Conservation (phyloP, 2,329 filamentous ascomycete species). For the Calonectria pseudoturangicola region DNA sequence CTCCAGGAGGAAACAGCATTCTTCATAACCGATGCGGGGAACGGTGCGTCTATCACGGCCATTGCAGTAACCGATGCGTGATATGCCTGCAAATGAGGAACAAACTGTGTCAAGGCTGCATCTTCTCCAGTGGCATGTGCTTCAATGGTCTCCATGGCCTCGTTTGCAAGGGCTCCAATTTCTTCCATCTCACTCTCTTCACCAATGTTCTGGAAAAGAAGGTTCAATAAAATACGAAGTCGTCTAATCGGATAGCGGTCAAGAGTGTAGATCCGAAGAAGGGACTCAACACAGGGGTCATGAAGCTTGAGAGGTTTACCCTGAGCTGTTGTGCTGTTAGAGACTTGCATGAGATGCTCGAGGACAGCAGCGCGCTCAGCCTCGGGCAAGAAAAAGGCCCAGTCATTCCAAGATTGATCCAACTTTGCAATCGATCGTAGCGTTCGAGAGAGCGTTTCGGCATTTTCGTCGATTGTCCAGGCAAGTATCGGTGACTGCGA, state of each 20-base stretch:
- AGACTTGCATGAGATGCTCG: conserved; percentile 75
- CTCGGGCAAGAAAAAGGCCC: conserved; percentile 72
- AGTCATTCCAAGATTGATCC: conserved; percentile 73
- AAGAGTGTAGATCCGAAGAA: conserved; percentile 70
- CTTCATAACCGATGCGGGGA: conserved; percentile 58
- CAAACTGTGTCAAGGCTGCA: conserved; percentile 63
- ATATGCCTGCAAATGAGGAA: conserved; percentile 69
- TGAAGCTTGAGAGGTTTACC: conserved; percentile 63
- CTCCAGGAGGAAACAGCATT: conserved; percentile 67
- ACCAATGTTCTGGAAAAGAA: conserved; percentile 70
- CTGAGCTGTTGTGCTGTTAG: conserved; percentile 60
- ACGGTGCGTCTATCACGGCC: conserved; percentile 58
- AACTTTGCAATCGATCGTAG: conserved; percentile 77
- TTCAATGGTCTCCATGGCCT: conserved; percentile 60
- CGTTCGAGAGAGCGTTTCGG: conserved; percentile 74
- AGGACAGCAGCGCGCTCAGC: conserved; percentile 74
- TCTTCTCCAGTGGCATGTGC: conserved; percentile 67
- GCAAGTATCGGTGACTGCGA: conserved; percentile 70
- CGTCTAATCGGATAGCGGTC: conserved; percentile 72
- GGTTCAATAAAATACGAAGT: conserved; percentile 69
- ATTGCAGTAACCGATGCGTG: conserved; percentile 67
- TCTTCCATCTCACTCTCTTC: conserved; percentile 62
- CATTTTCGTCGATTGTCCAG: conserved; percentile 72
- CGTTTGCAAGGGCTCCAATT: conserved; percentile 63
- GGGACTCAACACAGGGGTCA: conserved; percentile 66